These are phyloP conservation scores for Apiotrichum brassicae DNA, from an alignment of 1,284 basidiomycete species.

Conservation along the genomic window DNA sequence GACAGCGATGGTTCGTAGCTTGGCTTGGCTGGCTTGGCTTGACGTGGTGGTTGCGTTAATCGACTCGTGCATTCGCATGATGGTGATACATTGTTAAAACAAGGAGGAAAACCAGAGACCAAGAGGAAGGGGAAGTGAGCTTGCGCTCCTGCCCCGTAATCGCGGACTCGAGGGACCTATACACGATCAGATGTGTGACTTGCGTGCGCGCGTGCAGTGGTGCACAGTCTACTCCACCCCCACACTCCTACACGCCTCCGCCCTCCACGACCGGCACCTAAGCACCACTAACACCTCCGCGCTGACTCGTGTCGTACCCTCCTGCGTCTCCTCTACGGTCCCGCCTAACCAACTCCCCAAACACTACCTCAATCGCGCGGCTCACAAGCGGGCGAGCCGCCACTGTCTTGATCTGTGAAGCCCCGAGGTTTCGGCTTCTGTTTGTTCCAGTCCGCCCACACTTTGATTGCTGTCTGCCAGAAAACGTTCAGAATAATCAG, in stretches of 20 bases:
- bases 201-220: neutral
- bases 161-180: constrained; percentile 1
- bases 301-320: neutral
- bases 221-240: neutral
- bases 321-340: too few species aligned
- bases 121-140: neutral
- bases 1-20: too few species aligned
- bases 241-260: neutral
- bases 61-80: constrained; percentile 3
- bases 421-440: neutral
- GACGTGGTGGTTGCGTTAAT: neutral
- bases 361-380: neutral
- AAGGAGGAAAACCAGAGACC: constrained; percentile 5
- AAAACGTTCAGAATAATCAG: neutral
- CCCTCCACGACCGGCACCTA: neutral
- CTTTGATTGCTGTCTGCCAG: neutral
- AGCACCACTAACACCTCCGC: neutral
- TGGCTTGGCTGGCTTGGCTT: too few species aligned
- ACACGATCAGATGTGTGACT: neutral
- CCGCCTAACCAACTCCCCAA: too few species aligned
- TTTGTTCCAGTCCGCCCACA: neutral
- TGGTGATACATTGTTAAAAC: constrained; percentile 5
- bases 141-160: neutral
- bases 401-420: neutral
- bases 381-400: neutral